Percentiles rank a stretch among this genome's conserved stretches.
phyloP scores from a whole-genome alignment of 768 basidiomycete species.

The Cubamyces lactineus region DNA sequence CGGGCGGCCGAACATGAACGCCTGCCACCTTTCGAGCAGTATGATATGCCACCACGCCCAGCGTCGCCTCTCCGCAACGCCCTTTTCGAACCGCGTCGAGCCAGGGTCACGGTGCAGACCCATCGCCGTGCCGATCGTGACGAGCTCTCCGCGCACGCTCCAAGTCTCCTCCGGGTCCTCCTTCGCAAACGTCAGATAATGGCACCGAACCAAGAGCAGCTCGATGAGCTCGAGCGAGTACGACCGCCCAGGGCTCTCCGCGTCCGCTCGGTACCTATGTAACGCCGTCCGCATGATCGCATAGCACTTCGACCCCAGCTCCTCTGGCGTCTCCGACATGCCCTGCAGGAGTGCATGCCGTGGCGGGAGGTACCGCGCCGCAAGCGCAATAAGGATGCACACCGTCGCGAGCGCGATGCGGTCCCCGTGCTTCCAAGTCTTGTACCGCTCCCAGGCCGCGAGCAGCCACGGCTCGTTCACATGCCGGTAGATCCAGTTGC shows the following conservation, averaged over 20 bases:
- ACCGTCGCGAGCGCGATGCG: constrained; percentile 72
- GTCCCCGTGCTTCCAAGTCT: constrained; percentile 64
- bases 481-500: constrained; percentile 87
- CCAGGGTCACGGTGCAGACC: constrained; percentile 87
- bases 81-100: constrained; percentile 70
- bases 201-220: constrained; percentile 66
- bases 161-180: constrained; percentile 83
- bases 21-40: constrained; percentile 84
- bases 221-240: constrained; percentile 72
- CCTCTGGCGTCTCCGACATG: constrained; percentile 55
- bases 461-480: constrained; percentile 66
- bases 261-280: constrained; percentile 60
- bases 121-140: constrained; percentile 79
- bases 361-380: constrained; percentile 70
- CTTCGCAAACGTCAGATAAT: constrained; percentile 74
- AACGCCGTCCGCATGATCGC: constrained; percentile 68
- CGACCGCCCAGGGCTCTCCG: constrained; percentile 28
- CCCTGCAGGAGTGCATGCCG: constrained; percentile 63
- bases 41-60: constrained; percentile 95
- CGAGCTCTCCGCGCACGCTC: constrained; percentile 71
- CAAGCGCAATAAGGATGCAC: constrained; percentile 74
- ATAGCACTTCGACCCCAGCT: constrained; percentile 68
- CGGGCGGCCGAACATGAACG: constrained; percentile 85
- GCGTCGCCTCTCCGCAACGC: constrained; percentile 73
- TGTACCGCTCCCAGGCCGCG: constrained; percentile 74